Evolutionary conservation across 108 stramenopile species (phyloP), one percentile per base, ranked within the genome.

Genomic region (Skeletonema menzelii): DNA sequence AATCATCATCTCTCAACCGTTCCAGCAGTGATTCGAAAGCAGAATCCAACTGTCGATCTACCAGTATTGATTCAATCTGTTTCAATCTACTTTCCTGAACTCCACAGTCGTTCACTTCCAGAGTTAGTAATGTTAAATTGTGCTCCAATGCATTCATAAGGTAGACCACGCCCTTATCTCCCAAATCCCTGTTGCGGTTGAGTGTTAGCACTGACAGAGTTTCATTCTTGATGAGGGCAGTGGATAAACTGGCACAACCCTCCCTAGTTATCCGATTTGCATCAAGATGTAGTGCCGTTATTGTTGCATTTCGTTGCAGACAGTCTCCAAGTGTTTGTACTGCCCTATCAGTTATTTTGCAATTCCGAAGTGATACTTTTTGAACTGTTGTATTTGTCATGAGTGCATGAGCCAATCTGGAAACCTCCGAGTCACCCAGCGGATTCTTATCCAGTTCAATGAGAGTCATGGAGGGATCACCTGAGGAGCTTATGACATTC

Each of bases 1-100:
- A 68, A 58, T 79, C 78, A 67, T 79, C 78, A 63, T 79, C 78
- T 28, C 31, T 28, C 31, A 79, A 38, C 35, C 78, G 61, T 27
- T 72, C 67, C 27, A 79, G 31, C 19, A 79, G 59, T 38, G 64
- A 67, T 59, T 79, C 71, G 27, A 79, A 79, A 34, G 68, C 63
- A 24, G 53, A 58, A 72, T 72, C 70, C 27, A 79, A 63, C 27
- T 65, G 65, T 28, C 77, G 70, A 46, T 71, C 63, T 24, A 24
- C 5, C 35, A 79, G 56, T 46, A 79, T 53, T 6, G 26, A 24
- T 34, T 63, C 70, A 32, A 79, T 70, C 49, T 79, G 67, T 13
- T 20, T 31, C 31, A 63, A 8, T 67, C 65, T 12, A 27, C 17
- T 27, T 59, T 49, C 34, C 22, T 37, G 30, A 19, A 56, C 56